A percentile compares a stretch with the other conserved stretches of the same genome.
Conservation (phyloP, 83 land plant species). For the Isoetes engelmannii region DNA sequence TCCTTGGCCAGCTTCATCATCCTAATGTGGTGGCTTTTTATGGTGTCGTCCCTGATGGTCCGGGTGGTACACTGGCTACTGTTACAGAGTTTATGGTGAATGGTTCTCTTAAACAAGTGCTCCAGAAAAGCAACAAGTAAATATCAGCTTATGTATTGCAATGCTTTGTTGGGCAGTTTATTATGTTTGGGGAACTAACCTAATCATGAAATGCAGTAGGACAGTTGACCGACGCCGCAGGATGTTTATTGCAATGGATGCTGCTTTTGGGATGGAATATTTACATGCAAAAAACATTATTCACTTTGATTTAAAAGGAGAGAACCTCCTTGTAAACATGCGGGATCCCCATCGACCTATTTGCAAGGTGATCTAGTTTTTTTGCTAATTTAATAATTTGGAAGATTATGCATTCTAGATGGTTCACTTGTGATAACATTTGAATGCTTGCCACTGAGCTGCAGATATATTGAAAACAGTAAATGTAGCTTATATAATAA, state of each 20-base stretch:
- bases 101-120: slow-evolving; percentile 65
- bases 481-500: too few relatives aligned
- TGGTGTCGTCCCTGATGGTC: slow-evolving; percentile 72
- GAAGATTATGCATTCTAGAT: neutral
- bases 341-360: slow-evolving; percentile 67
- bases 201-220: slow-evolving; percentile 19
- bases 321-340: slow-evolving; percentile 65
- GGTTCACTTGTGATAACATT: too few relatives aligned
- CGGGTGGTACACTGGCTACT: slow-evolving; percentile 68
- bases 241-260: slow-evolving; percentile 73
- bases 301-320: slow-evolving; percentile 75
- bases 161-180: too few relatives aligned
- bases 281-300: slow-evolving; percentile 68
- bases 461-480: too few relatives aligned
- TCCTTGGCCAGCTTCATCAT: slow-evolving; percentile 68
- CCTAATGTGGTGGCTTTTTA: slow-evolving; percentile 81
- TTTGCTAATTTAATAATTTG: neutral
- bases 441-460: too few relatives aligned
- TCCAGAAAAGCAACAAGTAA: slow-evolving; percentile 53
- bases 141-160: too few relatives aligned
- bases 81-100: slow-evolving; percentile 78
- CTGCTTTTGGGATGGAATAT: slow-evolving; percentile 84
- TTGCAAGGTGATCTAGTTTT: slow-evolving; percentile 44
- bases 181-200: neutral
- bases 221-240: slow-evolving; percentile 48